Conservation (phyloP, 2,329 filamentous ascomycete genomes). For the Aureobasidium sp. region DNA sequence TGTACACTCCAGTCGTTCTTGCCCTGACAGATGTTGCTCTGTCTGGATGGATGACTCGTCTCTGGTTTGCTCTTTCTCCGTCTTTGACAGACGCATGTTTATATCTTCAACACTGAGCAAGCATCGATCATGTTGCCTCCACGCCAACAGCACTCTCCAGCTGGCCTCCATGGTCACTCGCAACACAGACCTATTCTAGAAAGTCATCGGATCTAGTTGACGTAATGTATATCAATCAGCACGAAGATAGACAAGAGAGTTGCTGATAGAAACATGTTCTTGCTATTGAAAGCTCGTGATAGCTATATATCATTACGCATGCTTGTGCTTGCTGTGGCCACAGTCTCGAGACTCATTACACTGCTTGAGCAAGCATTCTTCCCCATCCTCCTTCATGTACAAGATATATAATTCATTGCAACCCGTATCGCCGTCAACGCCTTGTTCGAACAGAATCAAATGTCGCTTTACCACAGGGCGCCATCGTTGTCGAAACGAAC, state of each 20-base stretch:
- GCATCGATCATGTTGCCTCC: too few relatives aligned
- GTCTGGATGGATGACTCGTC: background rate
- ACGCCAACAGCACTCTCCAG: too few relatives aligned
- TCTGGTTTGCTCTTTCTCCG: background rate
- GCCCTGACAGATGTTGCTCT: background rate
- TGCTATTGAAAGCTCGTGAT: background rate
- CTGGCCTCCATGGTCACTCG: too few relatives aligned
- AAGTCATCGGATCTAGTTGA: background rate
- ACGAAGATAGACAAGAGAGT: background rate
- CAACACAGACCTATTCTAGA: too few relatives aligned
- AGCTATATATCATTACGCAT: background rate
- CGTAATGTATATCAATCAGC: background rate
- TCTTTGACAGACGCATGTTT: too few relatives aligned
- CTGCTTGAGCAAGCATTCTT: background rate
- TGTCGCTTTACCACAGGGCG: slow-evolving; percentile 51
- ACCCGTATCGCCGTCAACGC: background rate
- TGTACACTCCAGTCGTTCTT: too few relatives aligned
- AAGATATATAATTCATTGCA: background rate
- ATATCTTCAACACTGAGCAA: too few relatives aligned
- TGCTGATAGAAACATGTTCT: background rate
- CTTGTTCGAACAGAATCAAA: background rate
- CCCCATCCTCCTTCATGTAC: background rate
- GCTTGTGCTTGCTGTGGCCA: background rate
- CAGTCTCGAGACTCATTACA: background rate
- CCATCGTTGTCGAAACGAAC: slow-evolving; percentile 81